Conservation (phyloP, 345 rosid genomes). For the Pistacia atlantica region DNA sequence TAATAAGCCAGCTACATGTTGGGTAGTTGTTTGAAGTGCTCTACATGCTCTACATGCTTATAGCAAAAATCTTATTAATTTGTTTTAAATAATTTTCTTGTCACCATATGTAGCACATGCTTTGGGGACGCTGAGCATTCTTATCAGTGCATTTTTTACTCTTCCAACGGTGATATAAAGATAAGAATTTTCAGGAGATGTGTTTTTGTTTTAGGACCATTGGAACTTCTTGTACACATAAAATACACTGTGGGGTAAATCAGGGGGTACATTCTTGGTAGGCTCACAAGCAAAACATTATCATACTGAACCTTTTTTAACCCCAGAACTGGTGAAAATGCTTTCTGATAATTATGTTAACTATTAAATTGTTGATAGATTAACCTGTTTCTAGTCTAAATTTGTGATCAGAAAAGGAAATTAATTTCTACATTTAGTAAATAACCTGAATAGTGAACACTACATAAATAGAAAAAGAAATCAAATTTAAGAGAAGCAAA, state of each 20-base stretch:
- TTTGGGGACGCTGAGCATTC: neutral
- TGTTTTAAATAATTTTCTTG: neutral
- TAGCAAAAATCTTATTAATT: neutral
- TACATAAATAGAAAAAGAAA: no score
- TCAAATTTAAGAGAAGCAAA: no score
- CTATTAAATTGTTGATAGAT: no score
- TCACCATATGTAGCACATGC: neutral
- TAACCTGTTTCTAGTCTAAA: no score
- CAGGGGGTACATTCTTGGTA: neutral
- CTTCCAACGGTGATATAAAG: neutral
- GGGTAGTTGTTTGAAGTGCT: neutral
- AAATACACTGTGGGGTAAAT: neutral
- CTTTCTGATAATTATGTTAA: no score
- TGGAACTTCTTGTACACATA: neutral
- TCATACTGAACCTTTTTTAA: neutral
- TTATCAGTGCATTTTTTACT: neutral
- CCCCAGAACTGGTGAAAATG: neutral
- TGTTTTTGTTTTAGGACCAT: neutral
- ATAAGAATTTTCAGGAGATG: neutral
- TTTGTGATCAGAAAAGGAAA: no score
- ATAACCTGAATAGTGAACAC: no score
- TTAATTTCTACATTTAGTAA: no score
- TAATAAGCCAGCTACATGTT: neutral
- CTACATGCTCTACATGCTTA: neutral
- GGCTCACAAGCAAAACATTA: neutral